Evolutionary conservation across 1,139 yeast genomes (phyloP), one percentile per base, ranked within the genome.

Genomic region (Pichia sp.): DNA sequence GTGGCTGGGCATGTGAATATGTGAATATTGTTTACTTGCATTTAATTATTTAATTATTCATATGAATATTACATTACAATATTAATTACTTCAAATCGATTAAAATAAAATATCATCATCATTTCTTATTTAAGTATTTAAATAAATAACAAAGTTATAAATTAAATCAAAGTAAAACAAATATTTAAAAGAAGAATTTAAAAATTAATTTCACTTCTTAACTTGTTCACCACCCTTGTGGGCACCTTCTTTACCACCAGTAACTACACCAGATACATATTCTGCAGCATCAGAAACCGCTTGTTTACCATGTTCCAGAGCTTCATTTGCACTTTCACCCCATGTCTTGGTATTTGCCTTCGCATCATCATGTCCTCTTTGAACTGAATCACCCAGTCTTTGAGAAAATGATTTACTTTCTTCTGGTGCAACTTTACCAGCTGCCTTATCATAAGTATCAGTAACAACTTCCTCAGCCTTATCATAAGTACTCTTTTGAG

Each of bases 401-500:
- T 87, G 96, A 47, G 75, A 61, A 51, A 73, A 65, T 29, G 90
- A 79, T 75, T 87, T 87, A 60, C 81, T 71, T 52, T 66, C 63
- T 40, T 81, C 79, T 50, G 94, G 87, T 52, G 77, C 75, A 44
- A 71, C 60, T 49, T 71, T 65, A 45, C 74, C 71, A 51, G 84
- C 89, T 43, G 74, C 65, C 61, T 75, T 71, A 73, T 87, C 96
- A 55, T 70, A 72, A 35, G 70, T 63, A 62, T 76, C 82, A 47
- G 95, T 82, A 52, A 77, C 80, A 35, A 64, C 51, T 70, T 87
- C 96, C 73, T 83, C 82, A 54, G 80, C 81, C 68, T 82, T 70
- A 59, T 86, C 83, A 37, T 69, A 65, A 56, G 72, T 68, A 40
- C 80, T 55, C 73, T 87, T 87, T 64, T 84, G 74, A 46, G 78